Conservation (phyloP, 2,329 filamentous ascomycete genomes). For the Pseudocercospora vitis region DNA sequence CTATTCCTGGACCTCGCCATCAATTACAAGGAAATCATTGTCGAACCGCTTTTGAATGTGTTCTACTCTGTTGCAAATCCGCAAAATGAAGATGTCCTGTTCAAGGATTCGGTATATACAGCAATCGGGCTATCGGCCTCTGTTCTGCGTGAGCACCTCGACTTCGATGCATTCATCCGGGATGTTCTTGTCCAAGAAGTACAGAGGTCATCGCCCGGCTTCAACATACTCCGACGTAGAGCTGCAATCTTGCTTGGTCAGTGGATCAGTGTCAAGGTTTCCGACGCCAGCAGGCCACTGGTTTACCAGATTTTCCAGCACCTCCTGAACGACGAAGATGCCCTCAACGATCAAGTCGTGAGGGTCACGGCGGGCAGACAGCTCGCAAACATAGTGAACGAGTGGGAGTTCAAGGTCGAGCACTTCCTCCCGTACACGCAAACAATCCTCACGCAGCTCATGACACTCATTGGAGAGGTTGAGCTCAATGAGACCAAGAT, state of each 20-base stretch:
- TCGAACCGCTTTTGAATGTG: constrained; percentile 76
- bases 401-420: constrained; percentile 75
- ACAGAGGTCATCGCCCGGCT: constrained; percentile 65
- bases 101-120: constrained; percentile 93
- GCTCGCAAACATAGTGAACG: constrained; percentile 75
- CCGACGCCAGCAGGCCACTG: constrained; percentile 65
- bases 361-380: constrained; percentile 86
- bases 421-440: constrained; percentile 76
- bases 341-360: constrained; percentile 85
- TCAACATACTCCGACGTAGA: constrained; percentile 80
- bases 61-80: constrained; percentile 74
- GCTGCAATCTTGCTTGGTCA: constrained; percentile 86
- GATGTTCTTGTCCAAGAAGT: constrained; percentile 76
- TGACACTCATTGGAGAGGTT: constrained; percentile 75
- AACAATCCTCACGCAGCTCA: constrained; percentile 69
- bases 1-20: constrained; percentile 88
- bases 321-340: constrained; percentile 73
- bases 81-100: constrained; percentile 68
- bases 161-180: constrained; percentile 79
- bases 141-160: constrained; percentile 69
- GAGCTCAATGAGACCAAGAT: constrained; percentile 86
- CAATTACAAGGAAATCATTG: constrained; percentile 79
- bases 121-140: constrained; percentile 84
- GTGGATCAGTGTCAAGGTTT: constrained; percentile 80
- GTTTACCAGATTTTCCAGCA: constrained; percentile 90